Evolutionary conservation across 805 yeast genomes (phyloP), one percentile per base, ranked within the genome.

Genomic region (Zygoascus bituminiphila): DNA sequence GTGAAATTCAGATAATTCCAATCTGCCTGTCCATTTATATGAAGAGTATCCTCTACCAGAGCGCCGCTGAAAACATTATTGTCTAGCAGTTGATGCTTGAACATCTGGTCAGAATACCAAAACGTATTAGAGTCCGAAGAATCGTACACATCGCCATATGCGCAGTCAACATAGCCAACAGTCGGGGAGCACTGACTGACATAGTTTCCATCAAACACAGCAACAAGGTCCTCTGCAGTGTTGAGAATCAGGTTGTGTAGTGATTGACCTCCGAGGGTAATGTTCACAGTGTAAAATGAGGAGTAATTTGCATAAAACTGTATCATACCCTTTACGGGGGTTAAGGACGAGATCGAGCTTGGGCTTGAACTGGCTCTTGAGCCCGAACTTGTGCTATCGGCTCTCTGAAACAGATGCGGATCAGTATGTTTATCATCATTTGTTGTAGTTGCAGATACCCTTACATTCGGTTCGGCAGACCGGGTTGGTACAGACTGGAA

Each of bases 31-130:
- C 15, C 25, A 25, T 10, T 43, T 49, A 17, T 50, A 14, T 5
- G n/a, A 17, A 54, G 20, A 6, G 17, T 43, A 36, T 54, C 57
- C 12, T 44, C 20, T 8, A 41, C 53, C 37, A 47, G 49, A 7
- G 22, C 23, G 6, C 58, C 58, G 6, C 50, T 10, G 4, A 44
- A 44, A 19, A n/a, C 29, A 14, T 36, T 37, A 9, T 40, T 41
- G 46, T 45, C 49, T 12, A 51, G 38, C 12, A 33, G 22, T 4
- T 51, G 35, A 15, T 23, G 22, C 41, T 51, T 43, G 37, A 53
- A 53, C 22, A 35, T 37, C 5, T 29, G 15, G 14, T 41, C 7
- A 10, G 21, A 14, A 12, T 20, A 10, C 33, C 15, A 24, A 10
- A 41, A 41, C 15, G 35, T 41, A 5, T 14, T 45, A 31, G 36